Base-by-base conservation (phyloP, 1,284 basidiomycete species). In the Austroboletus novae-zelandiae region DNA sequence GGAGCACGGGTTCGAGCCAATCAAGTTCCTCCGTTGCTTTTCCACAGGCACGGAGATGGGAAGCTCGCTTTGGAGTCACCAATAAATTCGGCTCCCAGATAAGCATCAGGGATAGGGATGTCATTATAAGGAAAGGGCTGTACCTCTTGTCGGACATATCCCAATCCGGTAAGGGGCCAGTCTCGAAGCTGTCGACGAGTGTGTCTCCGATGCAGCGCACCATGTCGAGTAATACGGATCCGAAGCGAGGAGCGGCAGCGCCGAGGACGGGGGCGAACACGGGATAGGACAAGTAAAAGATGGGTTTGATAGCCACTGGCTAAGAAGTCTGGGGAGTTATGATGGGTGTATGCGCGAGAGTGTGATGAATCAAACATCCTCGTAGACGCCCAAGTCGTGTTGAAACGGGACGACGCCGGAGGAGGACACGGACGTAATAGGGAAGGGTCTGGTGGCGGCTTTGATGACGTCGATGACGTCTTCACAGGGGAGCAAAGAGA, bases 221-320 rank as follows among this genome's bases (percentile, higher is more conserved):
- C 60, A 63, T 54, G 31, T 50, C 60, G 2, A 59, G 17, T 18
- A 60, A 57, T 29, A 61, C 46, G 34, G 46, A 53, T 23, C 50
- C 54, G 27, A 57, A 61, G 6, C 61, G 18, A 0, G 57, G 59
- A 30, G 53, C 53, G 29, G 63, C 37, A 15, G 47, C 57, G n/a
- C 59, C 57, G 5, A 63, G 50, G 18, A 44, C 37, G 9, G 61
- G 48, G 9, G 60, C 59, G 31, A 60, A 61, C 5, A 61, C 40
- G 40, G 44, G 25, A 20, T 61, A 54, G 35, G 52, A 48, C 25
- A 61, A 43, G 36, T 61, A 36, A 20, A 32, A 14, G 8, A 63
- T 52, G 44, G 51, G 49, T 42, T 60, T 47, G 36, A 53, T 45
- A 7, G 60, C 53, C n/a, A 62, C 1, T 6, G 61, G 56, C 17